Conservation (phyloP, 306 rosid genomes). For the Medicago ruthenica region DNA sequence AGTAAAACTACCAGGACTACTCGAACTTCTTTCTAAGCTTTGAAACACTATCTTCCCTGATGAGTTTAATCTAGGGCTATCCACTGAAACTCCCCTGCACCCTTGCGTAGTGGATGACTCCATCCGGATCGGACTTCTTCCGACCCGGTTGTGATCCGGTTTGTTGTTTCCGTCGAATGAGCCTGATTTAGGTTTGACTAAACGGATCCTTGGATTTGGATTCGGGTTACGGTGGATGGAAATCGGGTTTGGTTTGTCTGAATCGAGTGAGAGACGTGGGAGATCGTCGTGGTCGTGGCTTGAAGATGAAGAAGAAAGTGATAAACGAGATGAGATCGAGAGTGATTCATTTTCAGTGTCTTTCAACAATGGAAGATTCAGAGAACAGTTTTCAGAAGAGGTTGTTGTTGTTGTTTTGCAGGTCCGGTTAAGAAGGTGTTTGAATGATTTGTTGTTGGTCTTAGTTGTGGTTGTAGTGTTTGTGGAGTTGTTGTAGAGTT, state of each 20-base stretch:
- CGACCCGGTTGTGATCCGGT: constrained; percentile 42
- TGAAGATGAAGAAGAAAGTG: constrained; percentile 88
- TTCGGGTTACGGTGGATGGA: constrained; percentile 44
- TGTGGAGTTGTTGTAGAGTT: constrained; percentile 54
- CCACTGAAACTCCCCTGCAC: constrained; percentile 85
- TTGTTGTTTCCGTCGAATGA: constrained; percentile 47
- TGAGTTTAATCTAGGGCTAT: constrained; percentile 92
- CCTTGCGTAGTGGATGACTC: constrained; percentile 45
- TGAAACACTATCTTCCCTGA: constrained; percentile 95
- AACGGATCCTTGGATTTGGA: constrained; percentile 49
- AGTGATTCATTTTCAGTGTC: constrained; percentile 74
- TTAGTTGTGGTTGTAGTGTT: constrained; percentile 11
- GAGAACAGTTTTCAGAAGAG: constrained; percentile 57
- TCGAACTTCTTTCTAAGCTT: constrained; percentile 91
- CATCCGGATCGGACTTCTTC: constrained; percentile 66
- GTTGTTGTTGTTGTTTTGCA: constrained; percentile 59
- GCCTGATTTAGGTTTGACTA: constrained; percentile 54
- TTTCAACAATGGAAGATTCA: constrained; percentile 60
- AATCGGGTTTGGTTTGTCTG: constrained; percentile 60
- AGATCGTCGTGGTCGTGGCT: constrained; percentile 93
- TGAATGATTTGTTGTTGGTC: constrained; percentile 57
- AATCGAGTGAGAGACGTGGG: constrained; percentile 74
- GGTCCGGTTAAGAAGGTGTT: constrained; percentile 68
- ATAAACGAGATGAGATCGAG: constrained; percentile 82
- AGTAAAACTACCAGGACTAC: constrained; percentile 91